Percentiles rank a stretch among this genome's conserved stretches.
phyloP scores from a whole-genome alignment of 768 basidiomycete species.

The Heimioporus sp. region DNA sequence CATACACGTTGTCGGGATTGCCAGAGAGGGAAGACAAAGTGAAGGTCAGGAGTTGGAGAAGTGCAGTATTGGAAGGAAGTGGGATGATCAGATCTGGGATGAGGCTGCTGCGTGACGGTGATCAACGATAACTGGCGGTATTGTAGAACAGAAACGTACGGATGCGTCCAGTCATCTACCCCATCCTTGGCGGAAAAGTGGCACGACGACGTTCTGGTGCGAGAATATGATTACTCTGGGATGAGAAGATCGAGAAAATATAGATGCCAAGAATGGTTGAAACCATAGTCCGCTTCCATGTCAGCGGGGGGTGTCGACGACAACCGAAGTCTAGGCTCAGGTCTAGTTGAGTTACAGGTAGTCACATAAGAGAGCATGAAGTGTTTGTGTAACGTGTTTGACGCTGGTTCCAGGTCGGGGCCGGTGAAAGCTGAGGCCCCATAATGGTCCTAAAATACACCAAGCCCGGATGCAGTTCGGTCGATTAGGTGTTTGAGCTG shows the following conservation, averaged over 20 bases:
- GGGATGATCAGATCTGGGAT: constrained; percentile 67
- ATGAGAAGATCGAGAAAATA: constrained; percentile 11
- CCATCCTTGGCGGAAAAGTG: constrained; percentile 1
- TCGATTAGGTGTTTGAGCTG: constrained; percentile 92
- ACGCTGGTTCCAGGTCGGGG: constrained; percentile 2
- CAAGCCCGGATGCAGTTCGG: constrained; percentile 74
- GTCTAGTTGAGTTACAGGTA: constrained; percentile 40
- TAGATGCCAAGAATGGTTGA: constrained; percentile 7
- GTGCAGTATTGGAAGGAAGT: constrained; percentile 74
- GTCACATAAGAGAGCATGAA: constrained; percentile 57
- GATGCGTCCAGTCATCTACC: too few species aligned
- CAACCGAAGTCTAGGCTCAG: constrained; percentile 59
- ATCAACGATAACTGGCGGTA: neutral
- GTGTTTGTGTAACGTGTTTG: constrained; percentile 2
- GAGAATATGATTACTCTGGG: constrained; percentile 6
- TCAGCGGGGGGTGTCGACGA: constrained; percentile 32
- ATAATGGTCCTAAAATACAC: too few species aligned
- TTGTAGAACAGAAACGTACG: constrained; percentile 7
- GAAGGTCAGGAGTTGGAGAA: constrained; percentile 71
- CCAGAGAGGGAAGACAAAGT: constrained; percentile 54
- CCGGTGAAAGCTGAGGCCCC: constrained; percentile 43
- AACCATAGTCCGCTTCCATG: neutral
- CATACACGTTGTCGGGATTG: constrained; percentile 50
- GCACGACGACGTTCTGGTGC: constrained; percentile 6
- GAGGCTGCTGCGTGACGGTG: neutral